Base-by-base conservation (phyloP, 2,329 filamentous ascomycete genomes). In the Apiospora arundinis region DNA sequence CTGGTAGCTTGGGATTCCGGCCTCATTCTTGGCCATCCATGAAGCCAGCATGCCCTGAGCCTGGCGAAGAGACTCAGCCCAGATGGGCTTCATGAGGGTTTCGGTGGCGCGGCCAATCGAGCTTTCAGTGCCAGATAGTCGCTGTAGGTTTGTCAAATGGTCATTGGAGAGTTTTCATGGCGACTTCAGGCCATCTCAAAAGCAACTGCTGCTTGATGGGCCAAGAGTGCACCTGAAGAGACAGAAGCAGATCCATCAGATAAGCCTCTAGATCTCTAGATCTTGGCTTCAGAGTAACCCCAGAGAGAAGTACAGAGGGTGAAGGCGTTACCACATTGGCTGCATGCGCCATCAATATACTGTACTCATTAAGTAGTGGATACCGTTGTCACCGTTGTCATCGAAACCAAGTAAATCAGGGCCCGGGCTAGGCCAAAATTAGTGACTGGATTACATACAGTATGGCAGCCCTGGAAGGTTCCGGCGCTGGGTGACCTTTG, bases 91-190 rank as follows among this genome's bases (percentile, higher is more conserved):
- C 74, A 77, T 80, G 12, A 76, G 75, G 6, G 68, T 77, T 79
- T 0, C 78, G 76, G 37, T 80, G 79, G 6, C 77, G 77, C 44
- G 76, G 71, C 78, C 78, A 79, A n/a, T 79, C 76, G 6, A 32
- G 32, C 32, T 32, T 32, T 6, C 32, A 32, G 32, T 32, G 6
- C 32, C 3, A 32, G 32, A 32, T 32, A 3, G 3, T 6, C 32
- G 32, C 3, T 6, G 32, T 32, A 6, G 32, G 32, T 32, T 32
- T 32, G 32, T 32, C 32, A 32, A 3, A 6, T 32, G 3, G 32
- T 32, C 32, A 32, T 32, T 32, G 32, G 32, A 32, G 6, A 32
- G 6, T 32, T 32, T 3, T 6, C 32, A 32, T 32, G 32, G 32
- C 32, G 32, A 3, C 32, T 32, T 32, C 3, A 32, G 32, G 32